A percentile compares a stretch with the other conserved stretches of the same genome.
Conservation (phyloP, 192 early-diverging fungal genomes). For the Coemansia sp. region DNA sequence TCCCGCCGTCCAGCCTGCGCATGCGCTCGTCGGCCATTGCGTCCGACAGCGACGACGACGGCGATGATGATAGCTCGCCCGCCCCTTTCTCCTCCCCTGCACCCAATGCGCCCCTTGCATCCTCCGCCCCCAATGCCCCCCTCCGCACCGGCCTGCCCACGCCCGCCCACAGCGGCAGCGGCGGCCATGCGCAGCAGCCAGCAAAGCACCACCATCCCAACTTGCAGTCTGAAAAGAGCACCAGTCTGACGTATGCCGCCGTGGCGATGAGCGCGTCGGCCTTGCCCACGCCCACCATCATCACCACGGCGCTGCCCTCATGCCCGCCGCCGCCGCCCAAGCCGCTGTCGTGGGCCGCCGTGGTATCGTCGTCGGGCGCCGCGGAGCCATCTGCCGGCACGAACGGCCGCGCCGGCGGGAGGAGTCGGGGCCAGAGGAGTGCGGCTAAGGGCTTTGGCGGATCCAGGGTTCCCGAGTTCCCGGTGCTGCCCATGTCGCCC, state of each 20-base stretch:
- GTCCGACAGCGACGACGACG: conserved; percentile 1
- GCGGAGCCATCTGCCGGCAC: neutral
- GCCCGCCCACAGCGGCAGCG: neutral
- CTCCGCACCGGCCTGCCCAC: neutral
- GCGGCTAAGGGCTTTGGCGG: neutral
- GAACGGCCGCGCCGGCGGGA: conserved; percentile 3
- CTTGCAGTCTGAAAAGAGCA: conserved; percentile 1
- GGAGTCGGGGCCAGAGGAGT: conserved; percentile 3
- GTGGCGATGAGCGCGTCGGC: conserved; percentile 5
- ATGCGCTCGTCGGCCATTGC: conserved; percentile 10
- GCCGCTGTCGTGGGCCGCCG: conserved; percentile 7
- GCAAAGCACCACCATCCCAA: neutral
- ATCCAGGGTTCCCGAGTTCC: conserved; percentile 10
- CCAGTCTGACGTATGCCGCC: conserved; percentile 4
- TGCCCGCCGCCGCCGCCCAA: neutral
- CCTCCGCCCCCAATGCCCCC: neutral
- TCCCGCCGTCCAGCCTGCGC: conserved; percentile 22
- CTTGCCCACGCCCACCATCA: neutral
- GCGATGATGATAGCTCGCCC: conserved; percentile 2
- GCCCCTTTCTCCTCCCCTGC: no score
- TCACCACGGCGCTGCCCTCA: conserved; percentile 1
- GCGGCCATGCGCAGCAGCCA: neutral
- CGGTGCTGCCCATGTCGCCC: conserved; percentile 35
- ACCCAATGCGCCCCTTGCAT: neutral
- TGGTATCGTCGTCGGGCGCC: neutral